Evolutionary conservation across 2,329 filamentous ascomycete species (phyloP).

Genomic region (Epicoccum nigrum): DNA sequence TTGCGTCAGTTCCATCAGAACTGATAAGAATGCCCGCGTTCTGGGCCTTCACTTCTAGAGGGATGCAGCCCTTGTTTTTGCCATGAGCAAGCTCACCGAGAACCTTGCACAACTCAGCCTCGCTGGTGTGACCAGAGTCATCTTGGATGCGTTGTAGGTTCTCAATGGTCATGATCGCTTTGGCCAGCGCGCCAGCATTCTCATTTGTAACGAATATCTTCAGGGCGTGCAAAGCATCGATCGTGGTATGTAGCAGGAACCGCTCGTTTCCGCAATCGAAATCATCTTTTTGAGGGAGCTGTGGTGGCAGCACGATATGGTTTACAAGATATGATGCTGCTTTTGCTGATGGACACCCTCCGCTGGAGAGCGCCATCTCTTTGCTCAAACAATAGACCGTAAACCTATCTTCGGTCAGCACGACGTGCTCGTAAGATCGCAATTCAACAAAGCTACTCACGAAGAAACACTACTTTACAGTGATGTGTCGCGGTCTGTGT

Average conservation of each 20-base stretch:
- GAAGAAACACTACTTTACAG: too few relatives aligned
- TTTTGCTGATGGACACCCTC: not conserved
- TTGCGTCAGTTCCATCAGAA: slow-evolving; percentile 23
- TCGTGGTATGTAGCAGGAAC: slow-evolving; percentile 18
- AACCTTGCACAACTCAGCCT: slow-evolving; percentile 14
- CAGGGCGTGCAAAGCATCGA: slow-evolving; percentile 21
- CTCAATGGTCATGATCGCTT: slow-evolving; percentile 19
- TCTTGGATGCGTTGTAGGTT: slow-evolving; percentile 23
- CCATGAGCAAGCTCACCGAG: slow-evolving; percentile 24
- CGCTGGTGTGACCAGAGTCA: slow-evolving; percentile 16
- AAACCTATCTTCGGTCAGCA: not conserved
- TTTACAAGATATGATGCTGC: slow-evolving; percentile 30
- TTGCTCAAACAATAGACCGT: not conserved
- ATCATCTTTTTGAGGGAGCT: slow-evolving; percentile 52
- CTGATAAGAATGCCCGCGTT: slow-evolving; percentile 56
- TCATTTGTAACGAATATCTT: not conserved
- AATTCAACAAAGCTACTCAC: not conserved
- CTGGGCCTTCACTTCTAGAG: slow-evolving; percentile 53
- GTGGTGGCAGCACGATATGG: slow-evolving; percentile 58
- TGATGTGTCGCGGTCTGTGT: too few relatives aligned
- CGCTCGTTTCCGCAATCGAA: slow-evolving; percentile 15
- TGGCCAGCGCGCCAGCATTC: slow-evolving; percentile 1
- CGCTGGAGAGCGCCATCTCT: slow-evolving; percentile 13
- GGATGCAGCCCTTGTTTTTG: slow-evolving; percentile 27
- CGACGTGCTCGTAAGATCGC: not conserved